Percentiles rank a stretch among this genome's conserved stretches.
phyloP scores from a whole-genome alignment of 2,329 filamentous ascomycete genomes.

The Apiospora sp. region DNA sequence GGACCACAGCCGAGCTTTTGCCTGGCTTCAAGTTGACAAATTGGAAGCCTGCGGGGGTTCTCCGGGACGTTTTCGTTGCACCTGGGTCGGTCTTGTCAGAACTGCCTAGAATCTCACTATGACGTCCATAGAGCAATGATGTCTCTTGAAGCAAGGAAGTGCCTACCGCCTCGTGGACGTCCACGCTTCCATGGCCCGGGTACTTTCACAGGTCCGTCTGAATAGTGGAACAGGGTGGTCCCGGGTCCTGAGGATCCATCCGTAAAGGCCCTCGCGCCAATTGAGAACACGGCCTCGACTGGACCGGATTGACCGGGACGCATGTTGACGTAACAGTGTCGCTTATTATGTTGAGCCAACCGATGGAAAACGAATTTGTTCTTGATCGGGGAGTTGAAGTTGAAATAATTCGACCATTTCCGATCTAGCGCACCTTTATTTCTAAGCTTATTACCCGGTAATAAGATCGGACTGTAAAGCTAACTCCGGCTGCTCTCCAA shows the following conservation, averaged over 20 bases:
- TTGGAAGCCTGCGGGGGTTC: not conserved
- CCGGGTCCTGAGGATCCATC: not conserved
- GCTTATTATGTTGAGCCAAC: not conserved
- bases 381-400: not conserved
- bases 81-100: not conserved
- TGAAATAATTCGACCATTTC: not conserved
- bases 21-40: not conserved
- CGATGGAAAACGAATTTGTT: not conserved
- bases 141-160: not conserved
- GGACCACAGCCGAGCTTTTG: not conserved
- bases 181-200: not conserved
- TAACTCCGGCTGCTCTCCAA: not conserved
- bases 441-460: not conserved
- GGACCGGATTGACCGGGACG: not conserved
- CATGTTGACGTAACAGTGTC: not conserved
- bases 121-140: not conserved
- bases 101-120: not conserved
- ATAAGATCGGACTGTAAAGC: not conserved
- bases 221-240: not conserved
- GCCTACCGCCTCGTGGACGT: not conserved
- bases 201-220: not conserved
- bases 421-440: not conserved
- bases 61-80: not conserved
- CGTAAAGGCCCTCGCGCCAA: not conserved
- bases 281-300: not conserved